A percentile compares a stretch with the other conserved stretches of the same genome.
phyloP scores from a whole-genome alignment of 306 rosid species.

The Hylodesmum podocarpum region DNA sequence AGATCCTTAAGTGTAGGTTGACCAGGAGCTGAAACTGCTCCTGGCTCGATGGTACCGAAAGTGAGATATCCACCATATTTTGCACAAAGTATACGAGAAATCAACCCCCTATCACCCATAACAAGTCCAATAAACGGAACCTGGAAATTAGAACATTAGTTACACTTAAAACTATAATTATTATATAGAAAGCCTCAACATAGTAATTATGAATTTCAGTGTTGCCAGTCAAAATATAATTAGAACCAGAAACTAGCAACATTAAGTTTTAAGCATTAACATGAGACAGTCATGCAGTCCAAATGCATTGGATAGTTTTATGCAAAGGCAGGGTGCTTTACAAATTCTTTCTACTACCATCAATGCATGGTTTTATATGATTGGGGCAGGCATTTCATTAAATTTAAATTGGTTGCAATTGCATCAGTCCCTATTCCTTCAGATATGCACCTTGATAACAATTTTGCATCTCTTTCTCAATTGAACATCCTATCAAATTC shows the following conservation, averaged over 20 bases:
- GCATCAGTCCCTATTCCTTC: neutral
- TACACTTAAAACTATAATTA: conserved; percentile 1
- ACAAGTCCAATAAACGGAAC: conserved; percentile 89
- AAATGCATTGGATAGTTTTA: neutral
- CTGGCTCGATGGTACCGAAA: conserved; percentile 76
- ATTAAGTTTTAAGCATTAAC: neutral
- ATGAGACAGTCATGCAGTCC: neutral
- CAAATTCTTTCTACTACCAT: neutral
- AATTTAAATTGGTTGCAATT: neutral
- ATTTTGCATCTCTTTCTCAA: neutral
- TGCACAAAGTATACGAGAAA: conserved; percentile 80
- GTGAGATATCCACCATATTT: conserved; percentile 93
- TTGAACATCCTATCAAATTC: conserved; percentile 9
- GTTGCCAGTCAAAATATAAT: conserved; percentile 14
- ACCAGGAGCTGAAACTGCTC: conserved; percentile 92
- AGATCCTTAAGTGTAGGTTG: conserved; percentile 88
- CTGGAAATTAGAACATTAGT: conserved; percentile 50
- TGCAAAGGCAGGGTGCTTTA: neutral
- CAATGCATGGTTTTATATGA: conserved; percentile 6
- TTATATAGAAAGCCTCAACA: conserved; percentile 18
- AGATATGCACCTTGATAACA: neutral
- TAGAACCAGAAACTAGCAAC: conserved; percentile 5
- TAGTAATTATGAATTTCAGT: conserved; percentile 4
- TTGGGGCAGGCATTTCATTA: neutral
- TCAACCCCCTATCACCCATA: conserved; percentile 89